A percentile compares a stretch with the other conserved stretches of the same genome.
Evolutionary conservation across 2,329 filamentous ascomycete genomes (phyloP).

Genomic region (Colletotrichum sp.): DNA sequence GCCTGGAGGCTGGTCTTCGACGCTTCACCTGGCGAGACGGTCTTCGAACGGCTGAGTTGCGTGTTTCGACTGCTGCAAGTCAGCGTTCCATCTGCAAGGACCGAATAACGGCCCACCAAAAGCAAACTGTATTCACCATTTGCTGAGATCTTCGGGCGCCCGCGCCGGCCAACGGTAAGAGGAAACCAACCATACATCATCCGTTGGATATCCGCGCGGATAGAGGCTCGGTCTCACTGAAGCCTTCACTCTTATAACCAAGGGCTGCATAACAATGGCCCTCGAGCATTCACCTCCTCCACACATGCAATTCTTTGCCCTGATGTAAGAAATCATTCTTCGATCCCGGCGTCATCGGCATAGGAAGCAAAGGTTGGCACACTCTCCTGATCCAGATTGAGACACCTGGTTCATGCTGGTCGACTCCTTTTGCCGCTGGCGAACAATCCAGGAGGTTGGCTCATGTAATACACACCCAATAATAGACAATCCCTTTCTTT

Average conservation of each 20-base stretch:
- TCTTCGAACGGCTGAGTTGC: background rate
- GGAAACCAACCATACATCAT: background rate
- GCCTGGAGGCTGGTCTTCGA: background rate
- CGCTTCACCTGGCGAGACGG: background rate
- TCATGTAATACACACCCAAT: background rate
- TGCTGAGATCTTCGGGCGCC: background rate
- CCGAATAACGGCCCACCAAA: background rate
- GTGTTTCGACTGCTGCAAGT: constrained; percentile 5
- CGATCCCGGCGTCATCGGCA: background rate
- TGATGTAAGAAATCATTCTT: background rate
- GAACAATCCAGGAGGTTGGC: background rate
- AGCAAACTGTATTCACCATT: background rate
- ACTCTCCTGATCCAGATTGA: background rate
- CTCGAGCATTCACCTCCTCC: background rate
- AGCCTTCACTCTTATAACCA: background rate
- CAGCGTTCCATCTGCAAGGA: background rate
- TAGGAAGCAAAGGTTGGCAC: background rate
- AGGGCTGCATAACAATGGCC: background rate
- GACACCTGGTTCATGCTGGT: background rate
- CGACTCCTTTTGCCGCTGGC: background rate
- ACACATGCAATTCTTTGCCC: background rate
- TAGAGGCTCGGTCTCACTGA: background rate
- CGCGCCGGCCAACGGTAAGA: background rate
- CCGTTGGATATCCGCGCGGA: background rate
- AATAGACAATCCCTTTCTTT: background rate